These are phyloP conservation scores for Amaranthus tricolor DNA, from an alignment of 179 eudicot genomes.

Conservation along the genomic window DNA sequence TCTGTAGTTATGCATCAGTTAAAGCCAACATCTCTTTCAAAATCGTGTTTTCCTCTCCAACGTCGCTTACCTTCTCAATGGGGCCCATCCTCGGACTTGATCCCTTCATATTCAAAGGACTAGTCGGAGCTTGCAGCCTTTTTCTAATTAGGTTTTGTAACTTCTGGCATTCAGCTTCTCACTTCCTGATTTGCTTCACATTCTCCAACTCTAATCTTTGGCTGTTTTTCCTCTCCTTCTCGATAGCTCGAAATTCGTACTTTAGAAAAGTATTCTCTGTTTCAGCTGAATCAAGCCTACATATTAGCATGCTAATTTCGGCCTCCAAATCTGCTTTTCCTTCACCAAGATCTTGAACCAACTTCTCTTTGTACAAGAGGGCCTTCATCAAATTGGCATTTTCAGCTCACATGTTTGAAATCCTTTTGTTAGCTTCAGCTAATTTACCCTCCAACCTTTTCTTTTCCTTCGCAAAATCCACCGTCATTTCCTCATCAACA, in stretches of 20 bases:
- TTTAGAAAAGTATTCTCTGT: conserved; percentile 73
- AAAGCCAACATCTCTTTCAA: conserved; percentile 46
- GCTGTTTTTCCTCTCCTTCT: conserved; percentile 52
- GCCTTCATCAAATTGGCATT: conserved; percentile 58
- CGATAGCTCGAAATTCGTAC: conserved; percentile 62
- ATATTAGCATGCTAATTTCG: conserved; percentile 51
- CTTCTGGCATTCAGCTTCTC: conserved; percentile 72
- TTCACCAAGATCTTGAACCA: conserved; percentile 54
- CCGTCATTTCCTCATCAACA: conserved; percentile 40
- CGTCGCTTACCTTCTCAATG: conserved; percentile 37
- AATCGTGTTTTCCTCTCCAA: conserved; percentile 66
- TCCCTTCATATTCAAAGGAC: conserved; percentile 30
- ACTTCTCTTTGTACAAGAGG: conserved; percentile 57
- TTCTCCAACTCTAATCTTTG: conserved; percentile 46
- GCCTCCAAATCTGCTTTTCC: conserved; percentile 45
- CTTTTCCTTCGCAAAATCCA: conserved; percentile 44
- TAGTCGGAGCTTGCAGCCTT: conserved; percentile 43
- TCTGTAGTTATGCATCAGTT: conserved; percentile 53
- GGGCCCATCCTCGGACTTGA: conserved; percentile 26
- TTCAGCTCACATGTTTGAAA: conserved; percentile 47
- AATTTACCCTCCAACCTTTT: conserved; percentile 52
- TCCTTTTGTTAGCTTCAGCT: conserved; percentile 45
- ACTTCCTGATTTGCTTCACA: conserved; percentile 44
- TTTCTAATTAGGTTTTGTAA: conserved; percentile 47
- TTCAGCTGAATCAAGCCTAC: conserved; percentile 54